Base-by-base conservation (phyloP, 2,329 filamentous ascomycete genomes). In the Aureobasidium sp. region DNA sequence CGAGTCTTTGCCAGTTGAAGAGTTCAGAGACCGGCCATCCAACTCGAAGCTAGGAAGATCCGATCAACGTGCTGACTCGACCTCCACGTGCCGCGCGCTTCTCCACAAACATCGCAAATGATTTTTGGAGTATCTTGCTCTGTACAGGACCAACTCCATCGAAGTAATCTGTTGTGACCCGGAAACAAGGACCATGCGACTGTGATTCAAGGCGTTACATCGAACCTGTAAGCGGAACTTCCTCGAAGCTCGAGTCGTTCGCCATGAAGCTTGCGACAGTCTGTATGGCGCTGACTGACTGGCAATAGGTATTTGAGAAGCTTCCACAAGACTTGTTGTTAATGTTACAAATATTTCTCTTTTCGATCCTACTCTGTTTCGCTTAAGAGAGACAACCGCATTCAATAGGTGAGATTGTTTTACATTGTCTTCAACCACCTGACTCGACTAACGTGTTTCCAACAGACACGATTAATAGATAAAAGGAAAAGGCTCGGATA, bases 351-450 rank as follows among this genome's bases (percentile, higher is more conserved):
- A 59, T 42, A 50, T 37, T 49, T 34, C 27, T 50, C 30, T 16
- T 42, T 29, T 59, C 50, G 45, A 3, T 59, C 21, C 21, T 59
- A 41, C 13, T 32, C 29, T 45, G 34, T 25, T 50, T 36, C n/a
- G 41, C 29, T 13, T 21, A n/a, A 34, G 7, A 9, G n/a, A 50
- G 30, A 42, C 25, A 30, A 11, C 16, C 29, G 21, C 32, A 42
- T 39, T 51, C 41, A 48, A 59, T 59, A 59, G 45, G 57, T 59
- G 8, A 59, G 53, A 55, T 16, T 30, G 13, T 57, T 11, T 34
- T 30, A 37, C 3, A 25, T 57, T 1, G 29, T 21, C 5, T 16
- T 10, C 10, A 16, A n/a, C n/a, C 7, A 14, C 29, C 29, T 30
- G 9, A 5, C n/a, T 21, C 5, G 27, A 3, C 42, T 37, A 21